Percentiles rank a stretch among this genome's conserved stretches.
Conservation (phyloP, 805 yeast genomes). For the Kazachstania africana region DNA sequence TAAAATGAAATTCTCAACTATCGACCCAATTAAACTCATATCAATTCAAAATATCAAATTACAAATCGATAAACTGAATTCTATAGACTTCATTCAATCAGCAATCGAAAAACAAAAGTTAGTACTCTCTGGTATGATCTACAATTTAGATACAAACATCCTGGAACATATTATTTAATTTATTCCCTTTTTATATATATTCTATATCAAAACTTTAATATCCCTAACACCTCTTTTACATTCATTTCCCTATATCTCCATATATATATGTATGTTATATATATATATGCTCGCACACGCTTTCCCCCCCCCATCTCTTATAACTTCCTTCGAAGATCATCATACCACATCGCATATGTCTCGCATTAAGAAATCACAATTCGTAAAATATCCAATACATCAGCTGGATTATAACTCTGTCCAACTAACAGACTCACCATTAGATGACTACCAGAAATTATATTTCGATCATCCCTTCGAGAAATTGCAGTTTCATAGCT, state of each 20-base stretch:
- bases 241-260: too few species aligned
- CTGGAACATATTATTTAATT: too few species aligned
- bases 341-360: too few species aligned
- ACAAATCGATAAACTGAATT: slow-evolving; percentile 4
- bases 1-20: not conserved
- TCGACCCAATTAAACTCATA: slow-evolving; percentile 2
- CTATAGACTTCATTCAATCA: slow-evolving; percentile 1
- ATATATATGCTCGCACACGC: too few species aligned
- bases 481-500: slow-evolving; percentile 1
- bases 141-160: slow-evolving; percentile 73
- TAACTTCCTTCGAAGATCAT: too few species aligned
- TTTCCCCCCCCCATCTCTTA: too few species aligned
- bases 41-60: slow-evolving; percentile 3
- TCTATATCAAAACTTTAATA: too few species aligned
- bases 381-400: not conserved
- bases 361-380: too few species aligned
- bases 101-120: slow-evolving; percentile 18
- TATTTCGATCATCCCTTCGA: slow-evolving; percentile 11
- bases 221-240: too few species aligned
- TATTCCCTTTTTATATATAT: too few species aligned
- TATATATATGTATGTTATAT: too few species aligned
- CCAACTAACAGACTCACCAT: slow-evolving; percentile 15
- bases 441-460: slow-evolving; percentile 25
- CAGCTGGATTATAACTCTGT: too few species aligned
- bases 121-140: slow-evolving; percentile 73